Percentiles rank a stretch among this genome's conserved stretches.
Conservation (phyloP, 148 eudicot genomes). For the Polygonum maritimum region DNA sequence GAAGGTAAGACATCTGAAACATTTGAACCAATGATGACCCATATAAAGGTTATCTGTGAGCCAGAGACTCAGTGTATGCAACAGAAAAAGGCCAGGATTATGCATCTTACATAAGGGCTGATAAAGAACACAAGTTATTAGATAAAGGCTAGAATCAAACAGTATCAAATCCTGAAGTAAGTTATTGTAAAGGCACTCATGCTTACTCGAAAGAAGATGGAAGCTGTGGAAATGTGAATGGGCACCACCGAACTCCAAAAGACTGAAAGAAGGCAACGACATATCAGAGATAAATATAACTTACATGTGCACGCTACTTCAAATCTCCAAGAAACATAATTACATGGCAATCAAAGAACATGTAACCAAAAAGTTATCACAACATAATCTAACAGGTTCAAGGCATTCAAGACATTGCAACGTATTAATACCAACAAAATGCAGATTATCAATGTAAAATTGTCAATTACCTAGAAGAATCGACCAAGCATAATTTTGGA, state of each 20-base stretch:
- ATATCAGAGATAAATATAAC: not conserved
- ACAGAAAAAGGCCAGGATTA: not conserved
- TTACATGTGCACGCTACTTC: not conserved
- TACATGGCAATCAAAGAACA: not conserved
- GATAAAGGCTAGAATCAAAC: not conserved
- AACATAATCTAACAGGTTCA: not conserved
- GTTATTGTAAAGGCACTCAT: slow-evolving; percentile 11
- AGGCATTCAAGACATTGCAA: not conserved
- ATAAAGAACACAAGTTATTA: not conserved
- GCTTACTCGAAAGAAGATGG: slow-evolving; percentile 80
- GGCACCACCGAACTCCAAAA: slow-evolving; percentile 96
- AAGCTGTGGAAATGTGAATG: slow-evolving; percentile 40
- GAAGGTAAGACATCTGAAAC: not conserved
- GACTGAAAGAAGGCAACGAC: slow-evolving; percentile 45
- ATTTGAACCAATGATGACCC: not conserved
- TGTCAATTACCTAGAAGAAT: not conserved
- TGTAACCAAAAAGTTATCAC: not conserved
- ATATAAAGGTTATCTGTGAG: not conserved
- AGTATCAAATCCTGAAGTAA: not conserved
- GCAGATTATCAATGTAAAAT: not conserved
- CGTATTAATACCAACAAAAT: not conserved
- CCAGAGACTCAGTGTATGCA: not conserved
- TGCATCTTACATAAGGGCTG: not conserved
- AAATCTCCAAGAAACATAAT: slow-evolving; percentile 1
- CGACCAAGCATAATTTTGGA: not conserved